Conservation (phyloP, 345 rosid genomes). For the Raphanus raphanistrum region DNA sequence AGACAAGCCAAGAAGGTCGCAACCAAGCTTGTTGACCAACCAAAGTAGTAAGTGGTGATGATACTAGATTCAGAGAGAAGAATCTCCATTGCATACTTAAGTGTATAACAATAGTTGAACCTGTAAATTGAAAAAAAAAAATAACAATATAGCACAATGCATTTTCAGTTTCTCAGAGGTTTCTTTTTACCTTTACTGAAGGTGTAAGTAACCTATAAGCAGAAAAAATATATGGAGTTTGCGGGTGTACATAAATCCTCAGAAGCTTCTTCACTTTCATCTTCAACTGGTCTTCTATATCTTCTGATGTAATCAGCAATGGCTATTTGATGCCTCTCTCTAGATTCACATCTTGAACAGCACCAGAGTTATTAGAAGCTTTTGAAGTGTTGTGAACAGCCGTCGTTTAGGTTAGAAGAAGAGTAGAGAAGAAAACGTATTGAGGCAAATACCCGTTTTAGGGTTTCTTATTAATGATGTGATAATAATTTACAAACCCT, state of each 20-base stretch:
- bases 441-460: too few species aligned
- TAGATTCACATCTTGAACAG: too few species aligned
- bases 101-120: conserved; percentile 92
- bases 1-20: conserved; percentile 83
- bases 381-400: too few species aligned
- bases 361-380: too few species aligned
- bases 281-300: too few species aligned
- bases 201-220: conserved; percentile 91
- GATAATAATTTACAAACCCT: too few species aligned
- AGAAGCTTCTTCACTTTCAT: too few species aligned
- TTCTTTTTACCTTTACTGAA: conserved; percentile 66
- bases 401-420: too few species aligned
- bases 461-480: too few species aligned
- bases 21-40: conserved; percentile 76
- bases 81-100: conserved; percentile 91
- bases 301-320: too few species aligned
- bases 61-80: conserved; percentile 93
- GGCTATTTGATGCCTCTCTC: too few species aligned
- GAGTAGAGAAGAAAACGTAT: too few species aligned
- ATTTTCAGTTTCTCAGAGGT: background rate
- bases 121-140: conserved; percentile 37
- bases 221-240: conserved; percentile 53
- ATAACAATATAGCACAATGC: background rate
- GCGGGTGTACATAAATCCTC: conserved; percentile 40
- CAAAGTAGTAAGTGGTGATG: conserved; percentile 73